These are phyloP conservation scores for Tylopilus sp. DNA, from an alignment of 768 basidiomycete species.

Conservation along the genomic window DNA sequence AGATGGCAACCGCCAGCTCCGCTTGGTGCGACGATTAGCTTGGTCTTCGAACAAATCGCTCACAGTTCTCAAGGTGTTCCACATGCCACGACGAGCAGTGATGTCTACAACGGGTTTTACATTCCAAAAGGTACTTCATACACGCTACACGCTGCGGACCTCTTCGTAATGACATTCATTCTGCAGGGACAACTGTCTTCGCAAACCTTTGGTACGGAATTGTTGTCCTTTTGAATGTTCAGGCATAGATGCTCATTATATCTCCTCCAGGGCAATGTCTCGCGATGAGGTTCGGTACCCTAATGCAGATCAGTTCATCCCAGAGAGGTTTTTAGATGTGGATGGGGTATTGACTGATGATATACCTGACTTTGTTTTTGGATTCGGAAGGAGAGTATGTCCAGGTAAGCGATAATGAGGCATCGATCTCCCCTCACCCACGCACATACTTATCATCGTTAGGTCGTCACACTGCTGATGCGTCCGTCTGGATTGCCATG, in stretches of 20 bases:
- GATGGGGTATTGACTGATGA: not conserved
- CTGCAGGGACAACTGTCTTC: not conserved
- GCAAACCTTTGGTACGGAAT: not conserved
- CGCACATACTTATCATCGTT: not conserved
- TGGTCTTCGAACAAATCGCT: too few relatives aligned
- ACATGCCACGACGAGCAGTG: too few relatives aligned
- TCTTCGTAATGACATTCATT: too few relatives aligned
- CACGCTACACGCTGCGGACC: too few relatives aligned
- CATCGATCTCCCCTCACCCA: too few relatives aligned
- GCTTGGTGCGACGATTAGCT: too few relatives aligned
- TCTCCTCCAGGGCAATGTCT: not conserved
- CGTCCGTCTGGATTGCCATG: too few relatives aligned
- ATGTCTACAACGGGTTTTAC: too few relatives aligned
- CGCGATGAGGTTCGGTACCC: not conserved
- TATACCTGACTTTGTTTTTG: not conserved
- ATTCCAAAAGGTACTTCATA: too few relatives aligned
- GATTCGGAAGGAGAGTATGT: not conserved
- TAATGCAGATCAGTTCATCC: not conserved
- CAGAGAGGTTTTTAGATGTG: not conserved
- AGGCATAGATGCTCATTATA: not conserved
- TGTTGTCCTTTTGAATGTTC: not conserved
- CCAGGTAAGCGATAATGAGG: too few relatives aligned
- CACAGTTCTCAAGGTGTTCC: too few relatives aligned
- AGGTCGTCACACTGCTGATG: not conserved
- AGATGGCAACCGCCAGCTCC: too few relatives aligned